Percentiles rank a stretch among this genome's conserved stretches.
Conservation (phyloP, 2,329 filamentous ascomycete genomes). For the Aspergillus hortae region DNA sequence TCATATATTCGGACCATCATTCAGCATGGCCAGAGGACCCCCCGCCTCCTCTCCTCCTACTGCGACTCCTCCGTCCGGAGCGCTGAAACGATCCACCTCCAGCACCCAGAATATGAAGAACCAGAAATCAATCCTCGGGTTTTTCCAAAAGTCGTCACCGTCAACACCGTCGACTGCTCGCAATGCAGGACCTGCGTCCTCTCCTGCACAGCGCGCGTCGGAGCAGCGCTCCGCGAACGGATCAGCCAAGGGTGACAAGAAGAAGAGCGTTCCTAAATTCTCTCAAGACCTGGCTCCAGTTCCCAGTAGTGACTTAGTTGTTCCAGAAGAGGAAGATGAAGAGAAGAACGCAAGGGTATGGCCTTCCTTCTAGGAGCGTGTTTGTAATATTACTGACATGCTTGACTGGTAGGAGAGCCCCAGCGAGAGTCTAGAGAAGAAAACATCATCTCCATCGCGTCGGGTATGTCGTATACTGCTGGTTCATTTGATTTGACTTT, state of each 20-base stretch:
- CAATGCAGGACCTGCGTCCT: slow-evolving; percentile 33
- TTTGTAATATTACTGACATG: slow-evolving; percentile 17
- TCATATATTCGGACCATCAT: background rate
- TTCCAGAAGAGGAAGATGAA: slow-evolving; percentile 62
- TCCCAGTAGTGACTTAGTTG: slow-evolving; percentile 73
- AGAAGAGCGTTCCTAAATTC: slow-evolving; percentile 36
- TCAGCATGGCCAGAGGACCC: slow-evolving; percentile 37
- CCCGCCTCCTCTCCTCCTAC: slow-evolving; percentile 31
- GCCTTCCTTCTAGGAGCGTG: background rate
- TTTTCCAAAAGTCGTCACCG: slow-evolving; percentile 64
- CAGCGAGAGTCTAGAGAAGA: slow-evolving; percentile 30
- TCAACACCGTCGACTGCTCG: slow-evolving; percentile 37
- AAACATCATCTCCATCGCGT: slow-evolving; percentile 69
- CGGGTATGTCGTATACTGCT: slow-evolving; percentile 56
- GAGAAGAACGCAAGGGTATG: slow-evolving; percentile 37
- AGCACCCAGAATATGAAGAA: slow-evolving; percentile 52
- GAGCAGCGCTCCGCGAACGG: slow-evolving; percentile 29
- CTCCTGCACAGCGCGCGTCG: slow-evolving; percentile 32
- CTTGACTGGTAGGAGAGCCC: slow-evolving; percentile 23
- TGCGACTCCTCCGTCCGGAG: slow-evolving; percentile 34
- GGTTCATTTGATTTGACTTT: background rate
- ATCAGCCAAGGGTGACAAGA: slow-evolving; percentile 48
- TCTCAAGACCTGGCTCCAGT: slow-evolving; percentile 61
- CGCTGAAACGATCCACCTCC: slow-evolving; percentile 39
- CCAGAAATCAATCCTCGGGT: slow-evolving; percentile 71